These are phyloP conservation scores for Ascochyta clinopodiicola DNA, from an alignment of 2,329 filamentous ascomycete species.

Conservation along the genomic window DNA sequence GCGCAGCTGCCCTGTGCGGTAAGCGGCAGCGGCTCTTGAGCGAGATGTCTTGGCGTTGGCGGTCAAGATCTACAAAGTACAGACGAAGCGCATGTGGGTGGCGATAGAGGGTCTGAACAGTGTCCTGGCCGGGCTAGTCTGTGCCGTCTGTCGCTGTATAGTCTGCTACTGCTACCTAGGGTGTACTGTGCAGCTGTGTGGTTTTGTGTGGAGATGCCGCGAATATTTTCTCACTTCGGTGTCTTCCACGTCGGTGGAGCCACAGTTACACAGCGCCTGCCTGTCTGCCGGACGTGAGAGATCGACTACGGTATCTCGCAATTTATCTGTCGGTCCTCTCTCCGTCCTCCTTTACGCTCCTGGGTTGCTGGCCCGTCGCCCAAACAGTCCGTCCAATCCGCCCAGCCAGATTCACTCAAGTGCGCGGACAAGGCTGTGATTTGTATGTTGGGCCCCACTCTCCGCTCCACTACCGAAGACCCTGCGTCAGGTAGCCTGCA, in stretches of 20 bases:
- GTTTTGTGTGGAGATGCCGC: no score
- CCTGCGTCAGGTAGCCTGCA: slow-evolving; percentile 9
- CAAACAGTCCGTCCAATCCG: background rate
- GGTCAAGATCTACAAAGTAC: slow-evolving; percentile 7
- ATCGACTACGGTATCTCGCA: no score
- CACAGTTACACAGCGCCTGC: background rate
- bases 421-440: background rate
- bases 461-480: slow-evolving; percentile 12
- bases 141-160: background rate
- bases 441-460: slow-evolving; percentile 2
- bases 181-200: background rate
- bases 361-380: background rate
- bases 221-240: no score
- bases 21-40: slow-evolving; percentile 6
- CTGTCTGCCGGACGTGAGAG: background rate
- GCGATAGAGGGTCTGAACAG: no score
- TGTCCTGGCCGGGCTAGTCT: no score
- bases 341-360: no score
- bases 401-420: background rate
- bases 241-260: no score
- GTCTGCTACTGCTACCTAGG: background rate
- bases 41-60: slow-evolving; percentile 6
- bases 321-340: no score
- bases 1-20: slow-evolving; percentile 12
- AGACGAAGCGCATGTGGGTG: background rate